Base-by-base conservation (phyloP, 176 grass and related monocot genomes). In the Oryza punctata region DNA sequence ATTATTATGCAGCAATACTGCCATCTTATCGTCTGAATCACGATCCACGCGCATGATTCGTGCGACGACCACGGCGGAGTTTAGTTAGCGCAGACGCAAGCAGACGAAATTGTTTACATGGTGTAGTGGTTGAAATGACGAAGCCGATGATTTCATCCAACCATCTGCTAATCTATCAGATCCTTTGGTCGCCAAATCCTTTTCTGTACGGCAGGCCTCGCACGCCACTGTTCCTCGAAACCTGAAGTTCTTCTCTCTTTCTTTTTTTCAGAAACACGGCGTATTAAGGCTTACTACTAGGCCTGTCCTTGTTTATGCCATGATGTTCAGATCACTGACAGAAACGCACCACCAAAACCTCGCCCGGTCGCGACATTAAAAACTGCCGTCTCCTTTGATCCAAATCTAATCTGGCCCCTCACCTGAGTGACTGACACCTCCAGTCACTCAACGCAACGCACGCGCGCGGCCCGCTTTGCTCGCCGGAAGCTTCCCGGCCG, bases 121-220 rank as follows among this genome's bases (percentile, higher is more conserved):
- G 80, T 83, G 88, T 10, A 80, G 88, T 79, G 69, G 88, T 87
- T 87, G 88, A 19, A 72, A 23, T 3, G 83, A 78, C 81, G 77
- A 61, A 5, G 83, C 44, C 32, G 77, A 81, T 87, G 75, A 33
- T 52, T 69, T 75, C 81, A 18, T 33, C 19, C 57, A 24, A 23
- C 49, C 49, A 10, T 76, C 32, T 67, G 24, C 32, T 10, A 44
- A 67, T 52, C 32, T n/a, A 7, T 41, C 13, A 2, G 57, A 57
- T 57, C 21, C 45, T 15, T 18, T 27, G 21, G 49, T 46, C 43
- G 79, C 81, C 79, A 83, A 86, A 78, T 79, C 84, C n/a, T 67
- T 72, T 72, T 21, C 7, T 16, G 35, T 23, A 37, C 71, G 52
- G 52, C 52, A 6, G 7, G 18, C 2, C 18, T 21, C 6, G 37